Conservation (phyloP, 495 filamentous ascomycete species). For the Pyrenopolyporus hunteri region DNA sequence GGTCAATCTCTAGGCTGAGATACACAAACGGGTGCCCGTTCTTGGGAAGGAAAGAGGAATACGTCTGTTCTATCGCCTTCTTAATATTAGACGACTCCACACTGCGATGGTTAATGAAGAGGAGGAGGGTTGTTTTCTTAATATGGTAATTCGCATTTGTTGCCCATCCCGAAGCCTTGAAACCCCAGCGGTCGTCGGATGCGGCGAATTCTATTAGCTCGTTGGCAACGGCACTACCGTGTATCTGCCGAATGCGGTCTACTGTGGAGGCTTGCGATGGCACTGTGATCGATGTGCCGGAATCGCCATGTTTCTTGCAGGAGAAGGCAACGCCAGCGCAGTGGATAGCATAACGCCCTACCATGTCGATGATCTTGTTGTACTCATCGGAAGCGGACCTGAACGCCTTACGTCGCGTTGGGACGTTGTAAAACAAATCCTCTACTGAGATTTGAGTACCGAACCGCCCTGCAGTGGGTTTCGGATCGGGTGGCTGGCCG, state of each 20-base stretch:
- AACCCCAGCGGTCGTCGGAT: conserved; percentile 78
- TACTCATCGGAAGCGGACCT: conserved; percentile 94
- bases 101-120: conserved; percentile 98
- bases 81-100: conserved; percentile 92
- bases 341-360: conserved; percentile 95
- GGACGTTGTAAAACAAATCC: conserved; percentile 96
- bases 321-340: conserved; percentile 89
- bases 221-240: conserved; percentile 85
- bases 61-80: conserved; percentile 90
- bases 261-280: conserved; percentile 69
- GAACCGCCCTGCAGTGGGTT: conserved; percentile 85
- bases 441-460: conserved; percentile 98
- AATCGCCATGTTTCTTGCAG: conserved; percentile 94
- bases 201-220: conserved; percentile 81
- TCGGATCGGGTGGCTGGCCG: conserved; percentile 88
- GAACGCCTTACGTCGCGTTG: conserved; percentile 86
- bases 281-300: conserved; percentile 79
- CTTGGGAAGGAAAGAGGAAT: conserved; percentile 89
- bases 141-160: conserved; percentile 97
- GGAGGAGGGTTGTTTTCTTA: conserved; percentile 84
- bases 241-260: conserved; percentile 89
- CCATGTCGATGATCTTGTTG: conserved; percentile 95
- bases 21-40: conserved; percentile 95
- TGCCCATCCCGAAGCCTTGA: conserved; percentile 78
- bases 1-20: conserved; percentile 91